Evolutionary conservation across 1,139 yeast genomes (phyloP).

Genomic region (Saccharomycopsis crataegensis): DNA sequence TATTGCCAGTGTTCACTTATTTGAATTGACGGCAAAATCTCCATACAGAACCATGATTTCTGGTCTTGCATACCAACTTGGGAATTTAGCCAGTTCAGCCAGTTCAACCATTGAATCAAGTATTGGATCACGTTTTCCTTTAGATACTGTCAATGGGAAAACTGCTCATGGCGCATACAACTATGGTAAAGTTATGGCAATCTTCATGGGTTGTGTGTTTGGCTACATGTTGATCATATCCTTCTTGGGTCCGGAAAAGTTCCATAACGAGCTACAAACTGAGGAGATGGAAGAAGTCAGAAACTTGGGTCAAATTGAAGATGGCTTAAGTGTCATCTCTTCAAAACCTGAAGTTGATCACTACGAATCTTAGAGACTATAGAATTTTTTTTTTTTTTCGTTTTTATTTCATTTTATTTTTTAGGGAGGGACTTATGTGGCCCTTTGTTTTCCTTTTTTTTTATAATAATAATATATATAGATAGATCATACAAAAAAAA

Average conservation of each 20-base stretch:
- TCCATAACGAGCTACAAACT: conserved; percentile 29
- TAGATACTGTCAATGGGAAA: conserved; percentile 20
- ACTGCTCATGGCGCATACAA: conserved; percentile 26
- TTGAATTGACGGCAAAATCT: conserved; percentile 47
- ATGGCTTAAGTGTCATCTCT: not conserved
- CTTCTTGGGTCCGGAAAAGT: conserved; percentile 47
- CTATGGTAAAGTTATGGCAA: conserved; percentile 48
- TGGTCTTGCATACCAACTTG: conserved; percentile 51
- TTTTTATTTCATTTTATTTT: not conserved
- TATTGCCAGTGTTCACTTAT: conserved; percentile 45
- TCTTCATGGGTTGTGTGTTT: conserved; percentile 51
- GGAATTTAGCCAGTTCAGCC: conserved; percentile 52
- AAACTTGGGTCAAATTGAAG: not conserved
- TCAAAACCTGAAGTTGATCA: not conserved
- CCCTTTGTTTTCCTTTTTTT: no score
- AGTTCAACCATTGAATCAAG: conserved; percentile 56
- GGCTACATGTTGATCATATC: conserved; percentile 39
- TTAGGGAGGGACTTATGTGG: not conserved
- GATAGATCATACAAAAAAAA: no score
- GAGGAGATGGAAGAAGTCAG: conserved; percentile 24
- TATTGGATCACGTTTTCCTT: conserved; percentile 43
- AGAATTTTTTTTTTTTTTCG: not conserved
- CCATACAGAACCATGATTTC: conserved; percentile 45
- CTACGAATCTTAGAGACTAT: not conserved
- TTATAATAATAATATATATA: not conserved